phyloP scores from a whole-genome alignment of 129 eudicot species.

The sunflower (Helianthus annuus) region DNA sequence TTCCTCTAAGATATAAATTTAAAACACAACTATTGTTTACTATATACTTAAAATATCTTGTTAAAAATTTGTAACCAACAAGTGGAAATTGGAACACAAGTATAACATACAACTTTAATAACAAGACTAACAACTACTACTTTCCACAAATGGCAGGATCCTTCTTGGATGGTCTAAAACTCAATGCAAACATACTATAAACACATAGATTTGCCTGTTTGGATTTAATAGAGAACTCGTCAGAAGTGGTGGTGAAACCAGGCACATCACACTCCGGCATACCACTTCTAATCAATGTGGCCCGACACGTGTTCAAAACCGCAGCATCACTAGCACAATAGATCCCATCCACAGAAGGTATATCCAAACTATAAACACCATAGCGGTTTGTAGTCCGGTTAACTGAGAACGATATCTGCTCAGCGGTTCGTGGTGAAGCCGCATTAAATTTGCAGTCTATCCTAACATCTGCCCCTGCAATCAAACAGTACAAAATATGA shows the following conservation, averaged over 20 bases:
- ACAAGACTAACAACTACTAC: constrained; percentile 16
- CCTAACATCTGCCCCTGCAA: constrained; percentile 69
- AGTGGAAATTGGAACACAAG: neutral
- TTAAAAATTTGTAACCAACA: constrained; percentile 7
- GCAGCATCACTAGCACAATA: constrained; percentile 69
- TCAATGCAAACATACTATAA: constrained; percentile 65
- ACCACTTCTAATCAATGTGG: constrained; percentile 49
- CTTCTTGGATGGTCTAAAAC: constrained; percentile 63
- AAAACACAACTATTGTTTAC: constrained; percentile 4
- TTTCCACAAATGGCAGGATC: constrained; percentile 58
- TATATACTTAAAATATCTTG: neutral
- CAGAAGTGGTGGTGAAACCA: constrained; percentile 62
- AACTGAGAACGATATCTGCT: constrained; percentile 65
- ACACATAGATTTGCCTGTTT: constrained; percentile 58
- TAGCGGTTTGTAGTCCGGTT: constrained; percentile 69
- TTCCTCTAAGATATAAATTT: neutral
- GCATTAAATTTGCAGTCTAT: constrained; percentile 85
- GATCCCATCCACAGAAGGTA: constrained; percentile 80
- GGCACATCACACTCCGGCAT: constrained; percentile 58
- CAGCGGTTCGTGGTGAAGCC: constrained; percentile 58
- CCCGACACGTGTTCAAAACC: constrained; percentile 61
- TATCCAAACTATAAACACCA: constrained; percentile 68
- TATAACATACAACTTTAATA: neutral
- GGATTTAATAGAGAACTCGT: constrained; percentile 65
- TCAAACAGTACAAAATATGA: constrained; percentile 9